Percentiles rank a stretch among this genome's conserved stretches.
Evolutionary conservation across 345 rosid genomes (phyloP).

Genomic region (Moricandia arvensis): DNA sequence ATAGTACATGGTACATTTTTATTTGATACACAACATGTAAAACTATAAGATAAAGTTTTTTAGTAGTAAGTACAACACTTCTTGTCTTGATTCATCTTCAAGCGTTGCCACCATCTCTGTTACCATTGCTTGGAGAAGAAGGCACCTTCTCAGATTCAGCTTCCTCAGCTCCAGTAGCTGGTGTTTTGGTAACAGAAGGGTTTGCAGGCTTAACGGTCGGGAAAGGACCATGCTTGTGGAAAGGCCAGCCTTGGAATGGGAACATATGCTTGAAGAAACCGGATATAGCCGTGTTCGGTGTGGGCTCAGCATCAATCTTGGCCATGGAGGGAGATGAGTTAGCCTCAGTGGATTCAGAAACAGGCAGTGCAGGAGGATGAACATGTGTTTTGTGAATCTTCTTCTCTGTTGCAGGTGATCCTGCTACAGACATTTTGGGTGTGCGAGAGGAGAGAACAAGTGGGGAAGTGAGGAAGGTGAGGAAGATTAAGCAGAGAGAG

Average conservation of each 20-base stretch:
- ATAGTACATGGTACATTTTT: constrained; percentile 29
- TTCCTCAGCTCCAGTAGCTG: constrained; percentile 31
- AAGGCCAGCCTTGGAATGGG: constrained; percentile 41
- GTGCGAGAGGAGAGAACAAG: constrained; percentile 28
- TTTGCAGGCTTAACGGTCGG: constrained; percentile 22
- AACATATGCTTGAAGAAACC: constrained; percentile 26
- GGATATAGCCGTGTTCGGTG: constrained; percentile 18
- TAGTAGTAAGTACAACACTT: background rate
- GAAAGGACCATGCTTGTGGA: constrained; percentile 35
- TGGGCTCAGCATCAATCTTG: constrained; percentile 28
- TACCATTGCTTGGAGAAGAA: constrained; percentile 32
- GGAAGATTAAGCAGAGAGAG: constrained; percentile 24
- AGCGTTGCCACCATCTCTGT: constrained; percentile 35
- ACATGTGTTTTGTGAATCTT: background rate
- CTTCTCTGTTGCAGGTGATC: constrained; percentile 18
- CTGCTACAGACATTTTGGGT: background rate
- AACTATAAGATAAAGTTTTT: background rate
- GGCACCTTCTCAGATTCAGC: constrained; percentile 32
- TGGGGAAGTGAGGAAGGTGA: constrained; percentile 17
- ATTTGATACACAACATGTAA: constrained; percentile 25
- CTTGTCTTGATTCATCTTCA: background rate
- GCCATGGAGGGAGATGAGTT: constrained; percentile 22
- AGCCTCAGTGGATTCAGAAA: constrained; percentile 5
- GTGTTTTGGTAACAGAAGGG: constrained; percentile 25
- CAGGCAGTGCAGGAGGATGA: constrained; percentile 23